Conservation (phyloP, 1,284 basidiomycete genomes). For the Taiwanofungus camphoratus region DNA sequence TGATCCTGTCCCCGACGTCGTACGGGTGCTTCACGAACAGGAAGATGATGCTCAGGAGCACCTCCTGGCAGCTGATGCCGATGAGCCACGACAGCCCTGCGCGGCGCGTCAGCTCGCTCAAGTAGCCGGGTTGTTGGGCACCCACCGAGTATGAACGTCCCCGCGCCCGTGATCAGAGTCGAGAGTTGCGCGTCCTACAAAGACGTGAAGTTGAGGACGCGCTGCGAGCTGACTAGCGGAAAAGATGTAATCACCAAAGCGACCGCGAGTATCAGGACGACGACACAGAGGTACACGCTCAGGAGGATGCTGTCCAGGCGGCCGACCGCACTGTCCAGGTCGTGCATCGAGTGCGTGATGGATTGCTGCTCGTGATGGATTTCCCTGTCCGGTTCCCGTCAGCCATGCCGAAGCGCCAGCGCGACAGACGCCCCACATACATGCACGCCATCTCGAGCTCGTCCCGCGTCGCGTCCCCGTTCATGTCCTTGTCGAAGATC, state of each 20-base stretch:
- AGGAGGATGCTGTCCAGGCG: conserved; percentile 73
- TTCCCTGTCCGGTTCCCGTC: conserved; percentile 37
- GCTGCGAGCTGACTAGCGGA: too few species aligned
- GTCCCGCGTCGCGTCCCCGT: conserved; percentile 74
- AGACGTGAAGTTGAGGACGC: conserved; percentile 2
- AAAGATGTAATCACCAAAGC: conserved; percentile 44
- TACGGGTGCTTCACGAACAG: conserved; percentile 84
- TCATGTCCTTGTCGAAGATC: conserved; percentile 81
- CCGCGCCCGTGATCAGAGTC: conserved; percentile 74
- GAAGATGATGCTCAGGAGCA: conserved; percentile 78
- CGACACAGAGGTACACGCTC: conserved; percentile 62
- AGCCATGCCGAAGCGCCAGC: not conserved
- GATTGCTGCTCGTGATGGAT: conserved; percentile 83
- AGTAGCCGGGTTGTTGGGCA: not conserved
- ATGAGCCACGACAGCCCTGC: conserved; percentile 86
- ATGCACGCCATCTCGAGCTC: conserved; percentile 76
- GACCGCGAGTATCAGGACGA: conserved; percentile 70
- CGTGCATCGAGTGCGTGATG: conserved; percentile 84
- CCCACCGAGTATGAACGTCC: conserved; percentile 75
- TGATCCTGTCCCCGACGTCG: conserved; percentile 83
- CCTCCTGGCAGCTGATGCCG: conserved; percentile 62
- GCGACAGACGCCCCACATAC: conserved; percentile 27
- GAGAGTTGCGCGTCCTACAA: conserved; percentile 58
- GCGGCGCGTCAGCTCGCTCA: not conserved
- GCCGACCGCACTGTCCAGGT: conserved; percentile 86